phyloP scores from a whole-genome alignment of 2,329 filamentous ascomycete species.

The Clonostachys rhizophaga region DNA sequence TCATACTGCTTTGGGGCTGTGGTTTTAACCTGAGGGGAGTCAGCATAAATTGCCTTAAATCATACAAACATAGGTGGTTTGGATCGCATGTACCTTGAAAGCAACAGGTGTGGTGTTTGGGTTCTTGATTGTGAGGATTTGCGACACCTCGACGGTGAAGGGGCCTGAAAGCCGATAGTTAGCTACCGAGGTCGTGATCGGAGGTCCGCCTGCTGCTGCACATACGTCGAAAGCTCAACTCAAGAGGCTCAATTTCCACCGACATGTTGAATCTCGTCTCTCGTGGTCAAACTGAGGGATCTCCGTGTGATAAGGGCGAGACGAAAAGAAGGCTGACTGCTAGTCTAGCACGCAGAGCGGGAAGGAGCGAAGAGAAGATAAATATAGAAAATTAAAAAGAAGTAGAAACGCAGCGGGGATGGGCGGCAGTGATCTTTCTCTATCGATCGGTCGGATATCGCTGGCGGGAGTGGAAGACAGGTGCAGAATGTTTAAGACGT shows the following conservation, averaged over 20 bases:
- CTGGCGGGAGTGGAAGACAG: too few species aligned
- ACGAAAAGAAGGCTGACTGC: too few species aligned
- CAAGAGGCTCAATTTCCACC: conserved; percentile 84
- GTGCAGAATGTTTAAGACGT: conserved; percentile 8
- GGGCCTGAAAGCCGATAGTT: conserved; percentile 41
- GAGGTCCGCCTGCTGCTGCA: conserved; percentile 12
- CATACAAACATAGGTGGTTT: background rate
- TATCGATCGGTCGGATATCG: too few species aligned
- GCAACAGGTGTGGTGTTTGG: conserved; percentile 57
- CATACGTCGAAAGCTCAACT: conserved; percentile 92
- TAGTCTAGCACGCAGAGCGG: too few species aligned
- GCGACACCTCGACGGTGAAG: conserved; percentile 61
- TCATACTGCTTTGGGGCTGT: conserved; percentile 97
- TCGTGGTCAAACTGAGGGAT: too few species aligned
- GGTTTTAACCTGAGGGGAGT: conserved; percentile 76
- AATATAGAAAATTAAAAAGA: too few species aligned
- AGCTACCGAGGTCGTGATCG: background rate
- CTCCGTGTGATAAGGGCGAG: too few species aligned
- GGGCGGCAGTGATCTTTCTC: too few species aligned
- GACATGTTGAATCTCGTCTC: conserved; percentile 61
- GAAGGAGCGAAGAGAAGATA: too few species aligned
- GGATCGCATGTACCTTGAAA: conserved; percentile 55
- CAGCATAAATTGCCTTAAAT: too few species aligned
- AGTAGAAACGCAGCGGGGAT: too few species aligned
- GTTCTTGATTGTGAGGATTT: conserved; percentile 62